Base-by-base conservation (phyloP, 108 stramenopile species). In the Hondaea fermentalgiana region DNA sequence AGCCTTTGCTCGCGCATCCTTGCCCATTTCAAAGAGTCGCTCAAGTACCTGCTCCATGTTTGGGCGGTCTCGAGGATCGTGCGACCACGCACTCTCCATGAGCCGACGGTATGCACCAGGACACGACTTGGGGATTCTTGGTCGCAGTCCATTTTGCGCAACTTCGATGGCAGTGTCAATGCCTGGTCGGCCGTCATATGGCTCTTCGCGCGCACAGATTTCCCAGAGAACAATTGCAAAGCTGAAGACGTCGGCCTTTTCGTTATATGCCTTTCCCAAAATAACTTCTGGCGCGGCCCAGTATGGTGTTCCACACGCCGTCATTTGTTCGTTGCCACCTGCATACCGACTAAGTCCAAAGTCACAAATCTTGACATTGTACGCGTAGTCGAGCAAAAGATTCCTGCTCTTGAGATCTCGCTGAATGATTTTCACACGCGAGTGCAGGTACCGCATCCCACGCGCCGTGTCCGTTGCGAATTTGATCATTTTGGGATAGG, bases 191-290 rank as follows among this genome's bases (percentile, higher is more conserved):
- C 72, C 88, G 28, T 87, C 43, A 60, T 90, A 89, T 4, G 91
- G 91, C 44, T 88, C 69, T 35, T 64, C 87, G 42, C 57, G 89
- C 5, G 89, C 69, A 2, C 87, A 58, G 25, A 91, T 87, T 42
- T 91, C 91, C 91, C 91, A 91, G 28, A 91, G 43, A 28, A 91
- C 89, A 10, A 91, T 72, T 0, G 88, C 89, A 49, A 90, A 90
- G 43, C 88, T 89, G 43, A 90, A 91, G 29, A 91, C 90, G 60
- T 91, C 91, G 0, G 89, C 91, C 87, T 87, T 90, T 12, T 64
- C 60, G 42, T 51, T 58, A 49, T 87, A 87, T 5, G 29, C 53
- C 45, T 91, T 45, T 12, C 87, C 51, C 64, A 45, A 55, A 60
- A 91, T 87, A 2, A 91, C 57, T 87, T 91, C 91, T 4, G 91